Evolutionary conservation across 192 early-diverging fungal genomes (phyloP), one percentile per base, ranked within the genome.

Genomic region (Entomortierella lignicola): DNA sequence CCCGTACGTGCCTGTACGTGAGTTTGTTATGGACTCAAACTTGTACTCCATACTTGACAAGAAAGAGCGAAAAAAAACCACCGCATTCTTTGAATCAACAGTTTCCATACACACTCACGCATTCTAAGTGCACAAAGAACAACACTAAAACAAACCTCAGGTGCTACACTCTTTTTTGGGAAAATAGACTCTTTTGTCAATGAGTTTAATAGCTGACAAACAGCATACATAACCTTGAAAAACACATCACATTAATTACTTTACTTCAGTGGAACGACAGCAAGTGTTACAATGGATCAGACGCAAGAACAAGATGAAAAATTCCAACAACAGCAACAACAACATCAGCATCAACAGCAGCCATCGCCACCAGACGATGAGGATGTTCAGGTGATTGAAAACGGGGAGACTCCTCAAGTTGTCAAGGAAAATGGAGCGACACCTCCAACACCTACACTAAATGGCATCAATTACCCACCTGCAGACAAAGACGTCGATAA

Each of bases 401-500:
- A 44, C 27, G 42, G 23, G 47, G 67, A 60, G 17, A 50, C 21
- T 8, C 42, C 44, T 30, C 57, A 60, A 21, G 27, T 30, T n/a
- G 47, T n/a, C 20, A 34, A 39, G 27, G 68, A 48, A 12, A 63
- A 63, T 51, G 70, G 42, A 41, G 52, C 11, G 12, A 27, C 61
- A 37, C 70, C 30, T 5, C 32, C 60, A 26, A 57, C 70, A 13
- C 44, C 61, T 18, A 21, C 55, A 17, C 23, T 62, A 26, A 72
- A 63, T 60, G 70, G 60, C 37, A 27, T 72, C 42, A 72, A 44
- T 47, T 85, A 83, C 26, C 83, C 82, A 34, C 79, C 85, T 29
- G 72, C 73, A 31, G 60, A 65, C 20, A 86, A 81, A 42, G 25
- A 69, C 1, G 23, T 80, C 20, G 66, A 77, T 17, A 52, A 59